phyloP scores from a whole-genome alignment of 345 rosid genomes.

The Populus davidiana region DNA sequence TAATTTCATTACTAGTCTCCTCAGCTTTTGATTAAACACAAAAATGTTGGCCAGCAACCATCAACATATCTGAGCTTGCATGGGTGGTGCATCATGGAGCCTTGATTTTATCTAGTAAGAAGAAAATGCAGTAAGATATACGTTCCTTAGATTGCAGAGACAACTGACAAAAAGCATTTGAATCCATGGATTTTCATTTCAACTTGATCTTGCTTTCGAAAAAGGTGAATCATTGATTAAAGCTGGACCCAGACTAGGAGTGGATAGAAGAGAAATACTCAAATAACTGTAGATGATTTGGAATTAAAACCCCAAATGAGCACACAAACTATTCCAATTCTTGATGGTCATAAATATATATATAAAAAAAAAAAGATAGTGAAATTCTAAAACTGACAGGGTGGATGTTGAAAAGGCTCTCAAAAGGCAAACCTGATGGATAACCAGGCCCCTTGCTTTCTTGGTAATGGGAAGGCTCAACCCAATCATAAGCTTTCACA shows the following conservation, averaged over 20 bases:
- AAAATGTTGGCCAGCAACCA: neutral
- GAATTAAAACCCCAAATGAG: neutral
- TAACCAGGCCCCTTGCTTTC: conserved; percentile 45
- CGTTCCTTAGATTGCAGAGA: neutral
- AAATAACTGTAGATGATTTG: conserved; percentile 3
- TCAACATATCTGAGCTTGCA: neutral
- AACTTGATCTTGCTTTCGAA: neutral
- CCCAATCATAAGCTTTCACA: conserved; percentile 95
- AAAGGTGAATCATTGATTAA: neutral
- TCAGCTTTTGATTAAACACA: neutral
- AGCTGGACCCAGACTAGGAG: neutral
- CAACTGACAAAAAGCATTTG: neutral
- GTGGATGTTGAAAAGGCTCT: conserved; percentile 5
- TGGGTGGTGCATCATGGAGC: neutral
- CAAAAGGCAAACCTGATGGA: conserved; percentile 38
- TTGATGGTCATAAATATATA: neutral
- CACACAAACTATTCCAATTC: neutral
- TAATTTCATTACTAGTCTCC: neutral
- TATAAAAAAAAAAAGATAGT: neutral
- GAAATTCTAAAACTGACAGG: neutral
- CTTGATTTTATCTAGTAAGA: neutral
- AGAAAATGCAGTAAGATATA: neutral
- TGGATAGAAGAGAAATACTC: neutral
- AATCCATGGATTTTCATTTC: neutral
- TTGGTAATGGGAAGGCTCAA: conserved; percentile 62